Evolutionary conservation across 1,284 basidiomycete species (phyloP).

Genomic region (Mycena citricolor): DNA sequence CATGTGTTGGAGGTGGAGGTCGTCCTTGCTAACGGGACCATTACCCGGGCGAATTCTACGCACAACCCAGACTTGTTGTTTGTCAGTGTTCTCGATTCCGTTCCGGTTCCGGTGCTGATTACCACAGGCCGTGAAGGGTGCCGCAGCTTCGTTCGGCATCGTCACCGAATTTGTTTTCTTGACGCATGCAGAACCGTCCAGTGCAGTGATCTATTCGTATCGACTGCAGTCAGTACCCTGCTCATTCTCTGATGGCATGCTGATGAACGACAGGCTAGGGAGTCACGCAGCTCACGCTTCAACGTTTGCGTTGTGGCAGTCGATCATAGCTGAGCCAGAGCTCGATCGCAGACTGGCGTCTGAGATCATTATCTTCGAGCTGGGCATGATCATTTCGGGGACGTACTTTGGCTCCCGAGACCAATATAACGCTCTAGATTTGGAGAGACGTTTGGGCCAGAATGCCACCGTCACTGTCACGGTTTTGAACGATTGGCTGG

Average conservation of each 20-base stretch:
- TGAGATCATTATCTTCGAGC: constrained; percentile 22
- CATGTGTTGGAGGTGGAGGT: constrained; percentile 25
- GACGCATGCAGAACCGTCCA: constrained; percentile 22
- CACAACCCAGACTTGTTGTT: constrained; percentile 22
- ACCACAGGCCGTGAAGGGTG: constrained; percentile 23
- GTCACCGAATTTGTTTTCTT: constrained; percentile 24
- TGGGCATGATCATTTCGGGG: constrained; percentile 24
- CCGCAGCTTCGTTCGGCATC: constrained; percentile 23
- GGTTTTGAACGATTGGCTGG: constrained; percentile 21
- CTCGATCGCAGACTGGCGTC: constrained; percentile 25
- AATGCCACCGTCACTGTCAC: constrained; percentile 16
- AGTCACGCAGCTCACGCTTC: constrained; percentile 13
- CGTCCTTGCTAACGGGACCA: constrained; percentile 25
- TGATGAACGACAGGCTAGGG: constrained; percentile 13
- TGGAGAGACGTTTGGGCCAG: constrained; percentile 11
- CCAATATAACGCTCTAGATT: constrained; percentile 24
- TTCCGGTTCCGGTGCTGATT: background rate
- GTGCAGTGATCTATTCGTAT: constrained; percentile 13
- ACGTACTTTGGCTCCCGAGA: constrained; percentile 24
- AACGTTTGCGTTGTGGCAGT: constrained; percentile 24
- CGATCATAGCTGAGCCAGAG: constrained; percentile 20
- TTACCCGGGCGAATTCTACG: constrained; percentile 18
- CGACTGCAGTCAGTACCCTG: constrained; percentile 13
- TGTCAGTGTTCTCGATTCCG: constrained; percentile 5
- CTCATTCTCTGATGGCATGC: no score